These are phyloP conservation scores for Hippophae rhamnoides DNA, from an alignment of 306 rosid genomes.

Conservation along the genomic window DNA sequence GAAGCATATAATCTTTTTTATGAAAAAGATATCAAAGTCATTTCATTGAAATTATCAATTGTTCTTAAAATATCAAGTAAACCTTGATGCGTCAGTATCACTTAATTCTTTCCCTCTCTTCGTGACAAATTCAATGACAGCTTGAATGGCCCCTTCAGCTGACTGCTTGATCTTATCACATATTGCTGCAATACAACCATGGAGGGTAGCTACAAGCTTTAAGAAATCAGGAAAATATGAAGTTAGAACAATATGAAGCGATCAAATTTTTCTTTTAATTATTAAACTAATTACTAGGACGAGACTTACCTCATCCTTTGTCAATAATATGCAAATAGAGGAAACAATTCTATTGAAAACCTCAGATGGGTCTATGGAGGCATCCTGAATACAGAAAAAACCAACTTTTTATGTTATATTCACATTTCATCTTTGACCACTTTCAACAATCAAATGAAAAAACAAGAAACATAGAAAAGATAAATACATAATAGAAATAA, in stretches of 20 bases:
- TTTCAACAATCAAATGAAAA: slow-evolving; percentile 9
- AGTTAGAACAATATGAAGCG: neutral
- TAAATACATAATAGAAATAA: slow-evolving; percentile 8
- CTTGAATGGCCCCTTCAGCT: slow-evolving; percentile 95
- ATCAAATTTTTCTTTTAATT: neutral
- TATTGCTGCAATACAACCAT: slow-evolving; percentile 72
- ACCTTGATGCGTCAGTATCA: slow-evolving; percentile 86
- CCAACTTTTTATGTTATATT: slow-evolving; percentile 13
- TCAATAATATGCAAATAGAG: slow-evolving; percentile 67
- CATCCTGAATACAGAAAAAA: slow-evolving; percentile 56
- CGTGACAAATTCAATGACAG: slow-evolving; percentile 72
- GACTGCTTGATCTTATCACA: slow-evolving; percentile 91
- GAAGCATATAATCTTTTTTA: slow-evolving; percentile 3
- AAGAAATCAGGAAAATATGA: slow-evolving; percentile 8
- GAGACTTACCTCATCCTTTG: slow-evolving; percentile 71
- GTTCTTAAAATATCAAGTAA: slow-evolving; percentile 15
- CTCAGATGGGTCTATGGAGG: slow-evolving; percentile 95
- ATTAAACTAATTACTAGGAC: neutral
- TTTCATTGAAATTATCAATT: slow-evolving; percentile 5
- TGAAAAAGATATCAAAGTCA: neutral
- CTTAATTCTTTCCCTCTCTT: slow-evolving; percentile 70
- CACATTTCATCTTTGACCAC: slow-evolving; percentile 12
- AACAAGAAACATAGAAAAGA: slow-evolving; percentile 5
- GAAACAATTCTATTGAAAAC: slow-evolving; percentile 90
- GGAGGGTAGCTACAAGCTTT: slow-evolving; percentile 83